Evolutionary conservation across 495 filamentous ascomycete species (phyloP).

Genomic region (Recurvomyces mirabilis): DNA sequence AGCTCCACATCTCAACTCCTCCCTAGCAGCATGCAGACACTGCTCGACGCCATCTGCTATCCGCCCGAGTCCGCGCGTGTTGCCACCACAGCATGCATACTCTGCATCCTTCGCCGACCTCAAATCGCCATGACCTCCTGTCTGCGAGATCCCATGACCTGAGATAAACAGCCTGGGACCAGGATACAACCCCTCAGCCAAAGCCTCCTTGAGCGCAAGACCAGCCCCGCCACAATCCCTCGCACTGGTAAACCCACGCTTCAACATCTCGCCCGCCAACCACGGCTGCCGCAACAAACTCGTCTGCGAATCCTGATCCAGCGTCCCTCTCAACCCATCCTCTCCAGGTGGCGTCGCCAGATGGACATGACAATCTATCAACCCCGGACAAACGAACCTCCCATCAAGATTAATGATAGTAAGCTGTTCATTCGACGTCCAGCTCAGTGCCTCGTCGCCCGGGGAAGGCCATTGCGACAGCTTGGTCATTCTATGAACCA

Average conservation of each 20-base stretch:
- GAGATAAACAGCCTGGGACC: constrained; percentile 36
- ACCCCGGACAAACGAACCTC: constrained; percentile 42
- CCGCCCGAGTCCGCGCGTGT: constrained; percentile 30
- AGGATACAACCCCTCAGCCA: constrained; percentile 39
- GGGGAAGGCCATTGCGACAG: constrained; percentile 9
- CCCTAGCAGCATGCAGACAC: constrained; percentile 39
- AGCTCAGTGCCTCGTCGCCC: constrained; percentile 12
- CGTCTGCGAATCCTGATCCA: constrained; percentile 13
- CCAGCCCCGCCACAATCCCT: constrained; percentile 44
- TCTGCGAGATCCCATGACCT: constrained; percentile 36
- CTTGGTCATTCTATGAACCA: constrained; percentile 13
- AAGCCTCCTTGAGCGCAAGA: constrained; percentile 39
- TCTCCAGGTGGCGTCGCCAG: constrained; percentile 38
- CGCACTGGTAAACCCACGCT: constrained; percentile 42
- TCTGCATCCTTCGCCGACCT: constrained; percentile 30
- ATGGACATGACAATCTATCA: constrained; percentile 52
- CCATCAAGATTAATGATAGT: constrained; percentile 23
- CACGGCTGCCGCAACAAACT: constrained; percentile 35
- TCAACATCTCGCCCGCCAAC: constrained; percentile 38
- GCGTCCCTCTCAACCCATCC: constrained; percentile 15
- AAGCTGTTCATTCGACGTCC: constrained; percentile 10
- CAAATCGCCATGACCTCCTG: constrained; percentile 45
- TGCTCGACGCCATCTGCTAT: constrained; percentile 42
- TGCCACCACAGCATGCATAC: constrained; percentile 37
- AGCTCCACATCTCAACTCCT: constrained; percentile 41